Evolutionary conservation across 2,329 filamentous ascomycete genomes (phyloP), one percentile per base, ranked within the genome.

Genomic region (Macrophomina pseudophaseolina): DNA sequence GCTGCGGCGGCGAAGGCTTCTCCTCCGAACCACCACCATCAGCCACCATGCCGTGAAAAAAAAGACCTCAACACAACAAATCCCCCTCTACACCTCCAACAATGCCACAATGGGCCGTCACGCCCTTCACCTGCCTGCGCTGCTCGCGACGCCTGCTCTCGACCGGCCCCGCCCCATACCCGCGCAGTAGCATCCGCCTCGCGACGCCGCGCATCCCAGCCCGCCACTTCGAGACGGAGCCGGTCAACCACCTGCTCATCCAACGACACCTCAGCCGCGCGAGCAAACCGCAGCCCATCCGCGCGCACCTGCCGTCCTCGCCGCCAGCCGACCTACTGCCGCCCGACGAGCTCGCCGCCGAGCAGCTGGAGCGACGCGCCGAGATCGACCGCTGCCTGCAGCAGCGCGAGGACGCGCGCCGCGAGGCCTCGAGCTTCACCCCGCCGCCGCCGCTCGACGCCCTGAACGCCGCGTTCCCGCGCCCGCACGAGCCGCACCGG

Each of bases 91-190:
- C n/a, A 54, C 40, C 18, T 33, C 33, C n/a, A 14, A 75, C 71
- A 69, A 64, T 66, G 46, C 66, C 53, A 18, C n/a, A 70, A 59
- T 46, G 67, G 5, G 52, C 66, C 4, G 67, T 35, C 32, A 52
- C 70, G 5, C 69, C 68, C 28, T 74, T 70, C 46, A 64, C 73
- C 62, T 76, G 74, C 65, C 67, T 64, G 23, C 66, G 44, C 3
- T 75, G 72, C 66, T 8, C 58, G 52, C n/a, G 44, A 64, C 11
- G 44, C 53, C 12, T 66, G 51, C 11, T 35, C 42, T n/a, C 33
- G 56, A 30, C 40, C 9, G 18, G 40, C 40, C 40, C 56, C 40
- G 12, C 5, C 40, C 40, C 40, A n/a, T 32, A 23, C 8, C 33
- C n/a, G 5, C 28, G 40, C 40, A 48, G 56, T 44, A 18, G 56